Evolutionary conservation across 371 early-diverging fungal genomes (phyloP).

Genomic region (Rhizomucor miehei): DNA sequence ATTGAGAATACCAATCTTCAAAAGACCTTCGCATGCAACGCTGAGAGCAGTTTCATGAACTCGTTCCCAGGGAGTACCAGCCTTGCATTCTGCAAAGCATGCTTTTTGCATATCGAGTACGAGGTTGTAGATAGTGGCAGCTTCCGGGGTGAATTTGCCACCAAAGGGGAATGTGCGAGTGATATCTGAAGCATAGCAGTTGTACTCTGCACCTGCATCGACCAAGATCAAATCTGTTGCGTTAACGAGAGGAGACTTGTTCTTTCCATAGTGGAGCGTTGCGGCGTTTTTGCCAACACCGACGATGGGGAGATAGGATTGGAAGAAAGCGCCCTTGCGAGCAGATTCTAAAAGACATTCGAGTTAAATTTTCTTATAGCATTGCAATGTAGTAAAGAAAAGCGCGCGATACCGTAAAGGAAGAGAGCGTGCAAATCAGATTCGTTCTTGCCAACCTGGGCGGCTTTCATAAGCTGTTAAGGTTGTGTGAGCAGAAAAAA

Average conservation of each 20-base stretch:
- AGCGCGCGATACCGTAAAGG: constrained; percentile 49
- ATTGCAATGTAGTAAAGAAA: not conserved
- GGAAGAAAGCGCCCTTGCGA: constrained; percentile 67
- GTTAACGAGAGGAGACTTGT: constrained; percentile 52
- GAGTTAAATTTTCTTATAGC: not conserved
- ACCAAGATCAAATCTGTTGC: constrained; percentile 65
- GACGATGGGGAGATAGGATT: constrained; percentile 87
- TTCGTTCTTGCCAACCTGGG: constrained; percentile 63
- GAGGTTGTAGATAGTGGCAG: constrained; percentile 76
- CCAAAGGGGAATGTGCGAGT: constrained; percentile 89
- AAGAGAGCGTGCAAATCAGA: constrained; percentile 74
- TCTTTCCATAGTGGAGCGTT: constrained; percentile 81
- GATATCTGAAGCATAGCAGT: constrained; percentile 87
- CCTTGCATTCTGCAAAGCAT: constrained; percentile 63
- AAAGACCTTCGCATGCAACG: constrained; percentile 75
- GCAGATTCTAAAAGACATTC: constrained; percentile 40
- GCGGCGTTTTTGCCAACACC: constrained; percentile 80
- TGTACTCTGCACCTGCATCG: constrained; percentile 85
- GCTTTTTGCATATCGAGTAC: constrained; percentile 84
- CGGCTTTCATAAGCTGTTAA: constrained; percentile 66
- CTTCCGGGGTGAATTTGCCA: constrained; percentile 74
- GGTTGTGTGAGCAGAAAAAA: not conserved
- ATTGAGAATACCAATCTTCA: constrained; percentile 70
- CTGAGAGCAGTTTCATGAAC: constrained; percentile 79
- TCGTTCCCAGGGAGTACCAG: constrained; percentile 87